Base-by-base conservation (phyloP, 768 basidiomycete genomes). In the Rhodotorula toruloides region DNA sequence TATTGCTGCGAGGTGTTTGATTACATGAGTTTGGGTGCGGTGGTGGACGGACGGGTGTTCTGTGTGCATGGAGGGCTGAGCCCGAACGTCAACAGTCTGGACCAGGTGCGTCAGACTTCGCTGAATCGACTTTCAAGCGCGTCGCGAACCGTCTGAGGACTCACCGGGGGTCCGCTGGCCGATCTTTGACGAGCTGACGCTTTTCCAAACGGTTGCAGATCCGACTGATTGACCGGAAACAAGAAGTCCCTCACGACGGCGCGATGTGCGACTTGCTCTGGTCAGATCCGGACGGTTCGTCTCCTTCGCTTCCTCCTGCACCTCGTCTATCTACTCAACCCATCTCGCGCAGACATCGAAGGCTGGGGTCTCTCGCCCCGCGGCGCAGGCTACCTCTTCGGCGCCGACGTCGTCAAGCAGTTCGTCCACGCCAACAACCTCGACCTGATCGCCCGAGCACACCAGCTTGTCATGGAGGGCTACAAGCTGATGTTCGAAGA, bases 1-100 rank as follows among this genome's bases (percentile, higher is more conserved):
- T 96, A 91, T 85, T 97, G 93, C 78, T 97, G 92, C 77, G 93
- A 98, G 75, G 92, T 98, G 14, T 99, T 99, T 73, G 94, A 98
- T 77, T 97, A 96, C 78, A 84, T 98, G 53, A 89, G 90, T 36
- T 80, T 98, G 46, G 91, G 88, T 19, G 94, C 94, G 25, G 86
- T 98, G 72, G 91, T 98, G n/a, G 94, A 98, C 76, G 94, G 92
- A 12, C 82, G 89, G 64, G 93, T 97, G 63, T 93, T 98, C 76
- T 97, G 94, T 78, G 92, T 98, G 54, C 94, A 98, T 79, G 94
- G 94, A 2, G 94, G 93, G 14, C 79, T 98, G 74, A 94, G 91
- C 78, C 93, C 94, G 16, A 88, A 87, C 78, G 80, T 96, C 60
- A 84, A 85, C 65, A 84, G 82, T 29, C 85, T 96, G 68, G 93